A percentile compares a stretch with the other conserved stretches of the same genome.
Evolutionary conservation across 139 green algal species (phyloP).

Genomic region (Tetradesmus lagerheimii): DNA sequence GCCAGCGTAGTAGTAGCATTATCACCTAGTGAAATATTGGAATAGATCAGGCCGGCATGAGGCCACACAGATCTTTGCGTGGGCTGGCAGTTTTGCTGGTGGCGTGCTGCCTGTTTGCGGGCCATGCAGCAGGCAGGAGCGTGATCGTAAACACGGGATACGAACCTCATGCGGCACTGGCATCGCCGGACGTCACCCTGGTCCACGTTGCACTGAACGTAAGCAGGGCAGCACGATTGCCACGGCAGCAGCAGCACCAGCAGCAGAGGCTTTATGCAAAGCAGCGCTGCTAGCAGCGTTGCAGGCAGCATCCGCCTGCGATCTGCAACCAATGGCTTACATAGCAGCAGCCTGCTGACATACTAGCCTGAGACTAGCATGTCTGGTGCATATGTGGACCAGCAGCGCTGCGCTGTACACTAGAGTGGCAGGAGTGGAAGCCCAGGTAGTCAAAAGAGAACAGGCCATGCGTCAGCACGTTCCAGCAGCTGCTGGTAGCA

Average conservation of each 20-base stretch:
- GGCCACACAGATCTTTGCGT: not conserved
- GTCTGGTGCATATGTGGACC: not conserved
- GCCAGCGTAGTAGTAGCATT: too few species aligned
- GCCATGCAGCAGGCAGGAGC: not conserved
- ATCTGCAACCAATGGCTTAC: not conserved
- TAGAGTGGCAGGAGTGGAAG: too few species aligned
- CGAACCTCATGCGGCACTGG: conserved; percentile 26
- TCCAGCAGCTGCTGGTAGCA: not conserved
- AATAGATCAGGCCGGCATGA: not conserved
- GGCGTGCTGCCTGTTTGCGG: not conserved
- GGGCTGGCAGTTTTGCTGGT: not conserved
- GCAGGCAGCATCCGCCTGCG: too few species aligned
- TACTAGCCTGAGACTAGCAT: not conserved
- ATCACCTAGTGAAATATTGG: too few species aligned
- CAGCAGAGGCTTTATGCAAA: not conserved
- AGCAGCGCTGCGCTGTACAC: too few species aligned
- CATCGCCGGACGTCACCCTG: not conserved
- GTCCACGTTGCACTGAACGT: not conserved
- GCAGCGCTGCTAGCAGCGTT: not conserved
- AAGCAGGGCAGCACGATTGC: not conserved
- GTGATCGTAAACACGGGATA: conserved; percentile 2
- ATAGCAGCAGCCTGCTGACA: too few species aligned
- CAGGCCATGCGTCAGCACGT: not conserved
- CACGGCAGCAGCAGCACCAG: not conserved
- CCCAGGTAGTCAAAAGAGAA: too few species aligned